phyloP scores from a whole-genome alignment of 2,329 filamentous ascomycete genomes.

The Fusarium clavum region DNA sequence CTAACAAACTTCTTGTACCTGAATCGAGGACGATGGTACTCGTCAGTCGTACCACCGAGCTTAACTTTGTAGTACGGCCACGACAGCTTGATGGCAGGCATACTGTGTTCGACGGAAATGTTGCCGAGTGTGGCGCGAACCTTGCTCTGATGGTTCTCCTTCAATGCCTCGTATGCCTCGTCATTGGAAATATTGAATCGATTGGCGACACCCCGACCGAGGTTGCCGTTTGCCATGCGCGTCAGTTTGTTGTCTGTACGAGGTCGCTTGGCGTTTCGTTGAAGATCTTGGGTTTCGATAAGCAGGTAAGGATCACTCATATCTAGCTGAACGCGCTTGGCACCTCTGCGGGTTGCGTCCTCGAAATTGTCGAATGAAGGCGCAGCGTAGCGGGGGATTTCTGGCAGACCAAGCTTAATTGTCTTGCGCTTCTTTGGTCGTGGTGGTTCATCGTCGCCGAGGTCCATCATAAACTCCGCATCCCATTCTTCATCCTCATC shows the following conservation, averaged over 20 bases:
- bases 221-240: conserved; percentile 74
- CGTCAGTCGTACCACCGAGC: conserved; percentile 77
- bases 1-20: conserved; percentile 76
- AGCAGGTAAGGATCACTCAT: conserved; percentile 89
- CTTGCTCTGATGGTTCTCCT: conserved; percentile 97
- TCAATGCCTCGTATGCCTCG: conserved; percentile 92
- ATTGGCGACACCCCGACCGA: conserved; percentile 78
- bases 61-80: conserved; percentile 97
- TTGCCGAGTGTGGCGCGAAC: conserved; percentile 92
- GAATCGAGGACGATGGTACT: conserved; percentile 85
- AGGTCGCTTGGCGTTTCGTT: conserved; percentile 70
- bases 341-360: conserved; percentile 75
- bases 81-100: conserved; percentile 89
- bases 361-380: conserved; percentile 86
- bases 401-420: conserved; percentile 68
- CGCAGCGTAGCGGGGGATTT: conserved; percentile 69
- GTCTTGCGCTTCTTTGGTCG: conserved; percentile 76
- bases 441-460: conserved; percentile 57
- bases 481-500: conserved; percentile 72
- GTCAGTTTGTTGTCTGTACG: conserved; percentile 68
- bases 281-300: conserved; percentile 79
- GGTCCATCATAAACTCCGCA: conserved; percentile 66
- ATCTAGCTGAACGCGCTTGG: conserved; percentile 84
- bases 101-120: conserved; percentile 91
- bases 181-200: conserved; percentile 98